Base-by-base conservation (phyloP, 371 early-diverging fungal species). In the Mortierella sp. region DNA sequence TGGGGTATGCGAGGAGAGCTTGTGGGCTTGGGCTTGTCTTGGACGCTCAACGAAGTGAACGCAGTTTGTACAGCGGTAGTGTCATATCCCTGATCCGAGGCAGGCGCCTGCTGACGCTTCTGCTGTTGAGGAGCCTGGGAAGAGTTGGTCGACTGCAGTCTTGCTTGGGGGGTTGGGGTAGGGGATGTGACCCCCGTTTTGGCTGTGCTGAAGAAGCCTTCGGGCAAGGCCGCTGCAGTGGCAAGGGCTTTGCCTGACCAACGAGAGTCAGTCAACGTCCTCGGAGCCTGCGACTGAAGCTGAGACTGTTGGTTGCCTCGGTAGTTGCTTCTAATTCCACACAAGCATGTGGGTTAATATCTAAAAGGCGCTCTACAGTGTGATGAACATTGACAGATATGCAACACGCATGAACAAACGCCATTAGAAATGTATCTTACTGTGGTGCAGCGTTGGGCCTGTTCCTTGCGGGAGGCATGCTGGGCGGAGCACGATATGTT, bases 171-270 rank as follows among this genome's bases (percentile, higher is more conserved):
- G 5, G 74, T 19, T 16, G 74, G 28, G 11, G 61, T 28, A 16
- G 64, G 21, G 43, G 74, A 26, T 54, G 14, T 19, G 48, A 55
- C 55, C 26, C 50, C 51, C 10, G 69, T 57, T 34, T 83, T 79
- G 53, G 83, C 79, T 16, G 80, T 83, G 24, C 72, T 50, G 26
- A 83, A 83, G 37, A 83, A 83, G 16, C 61, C 80, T 1, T 72
- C 75, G 1, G 80, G 72, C n/a, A 83, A 50, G 19, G 44, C n/a
- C n/a, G 61, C 43, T 0, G 83, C 57, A 5, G 80, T 77, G 21
- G 64, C 57, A 53, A 83, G 48, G 37, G 77, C 3, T 43, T 53
- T 70, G n/a, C 83, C 83, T 44, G 77, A 71, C 83, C 83, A 83
- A 8, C 77, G 74, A 1, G 75, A 75, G 4, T 76, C 51, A 28